Base-by-base conservation (phyloP, 495 filamentous ascomycete species). In the Neurospora sp. region DNA sequence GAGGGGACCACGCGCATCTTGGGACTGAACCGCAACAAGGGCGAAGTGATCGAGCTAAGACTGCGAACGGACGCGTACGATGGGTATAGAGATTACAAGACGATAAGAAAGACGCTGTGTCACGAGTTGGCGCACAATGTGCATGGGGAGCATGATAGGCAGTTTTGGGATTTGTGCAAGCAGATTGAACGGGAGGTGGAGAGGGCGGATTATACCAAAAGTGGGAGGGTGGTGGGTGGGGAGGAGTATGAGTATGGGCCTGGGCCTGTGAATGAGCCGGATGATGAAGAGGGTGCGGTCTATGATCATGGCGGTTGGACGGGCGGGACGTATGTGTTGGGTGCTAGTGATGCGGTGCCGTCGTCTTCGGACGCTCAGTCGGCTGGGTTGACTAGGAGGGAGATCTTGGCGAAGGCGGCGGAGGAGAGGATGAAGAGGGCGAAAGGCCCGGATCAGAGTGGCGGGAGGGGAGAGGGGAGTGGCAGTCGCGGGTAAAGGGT, bases 91-190 rank as follows among this genome's bases (percentile, higher is more conserved):
- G 92, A 98, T 78, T 99, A 98, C 78, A 89, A 91, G 73, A 92
- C 89, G 1, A 96, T 99, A 39, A 86, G 96, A 59, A 93, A 92
- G 76, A 98, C 96, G 76, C 85, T 98, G 39, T 97, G 94, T 78
- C 96, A 99, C 79, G 96, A 99, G 86, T 84, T 99, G 53, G 90
- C 95, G 79, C 96, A 99, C 81, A 97, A 94, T 77, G 94, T 96
- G 11, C 90, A 89, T 77, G 87, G 90, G 0, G 88, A 91, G 1
- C 96, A 99, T 81, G 94, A 98, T 81, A 82, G 89, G 16, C 80
- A 90, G 14, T 99, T 99, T 79, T 99, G 95, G 95, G 87, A 93
- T 71, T 78, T 98, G 82, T 94, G 90, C 71, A 87, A 88, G 74
- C 84, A 90, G 85, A 94, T 98, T 78, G 96, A 98, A 85, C 86